Evolutionary conservation across 2,329 filamentous ascomycete genomes (phyloP), one percentile per base, ranked within the genome.

Genomic region (Aspergillus fumigatiaffinis): DNA sequence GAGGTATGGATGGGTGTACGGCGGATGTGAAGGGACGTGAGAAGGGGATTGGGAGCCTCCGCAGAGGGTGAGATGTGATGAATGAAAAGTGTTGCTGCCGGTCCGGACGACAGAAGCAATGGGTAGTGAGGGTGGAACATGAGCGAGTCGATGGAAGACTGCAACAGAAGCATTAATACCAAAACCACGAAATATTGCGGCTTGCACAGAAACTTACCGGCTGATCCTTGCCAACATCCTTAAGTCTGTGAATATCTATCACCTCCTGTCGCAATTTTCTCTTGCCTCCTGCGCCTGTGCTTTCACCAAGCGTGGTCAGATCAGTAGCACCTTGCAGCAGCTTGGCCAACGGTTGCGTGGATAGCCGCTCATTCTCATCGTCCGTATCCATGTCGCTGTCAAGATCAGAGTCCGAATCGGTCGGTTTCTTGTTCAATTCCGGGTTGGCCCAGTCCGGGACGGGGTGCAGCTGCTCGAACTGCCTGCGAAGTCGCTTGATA

Each of bases 121-220:
- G 94, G 91, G 70, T 92, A 89, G 64, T 87, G 82, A 29, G 93
- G 92, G 76, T 99, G 94, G 82, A 97, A 97, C 9, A 87, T 87
- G 38, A 99, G 84, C 46, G 89, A 91, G 44, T 87, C 88, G 64
- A 97, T 87, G 10, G 91, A 84, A 20, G 89, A 90, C 74, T 79
- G 56, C 56, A 56, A 21, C 42, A 44, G 41, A 44, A 23, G 8
- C 14, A 12, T 44, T 44, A 44, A 14, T 47, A 25, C 14, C 21
- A 14, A 23, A 26, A 7, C 4, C 10, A 5, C 1, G 10, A 2
- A 47, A 12, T 47, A 6, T 3, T 26, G 5, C 21, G 21, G 44
- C 10, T 14, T 3, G 5, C 21, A 7, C 10, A 35, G 25, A 25
- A 28, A 71, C 79, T 72, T 76, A 83, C 83, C 51, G 86, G 87